These are phyloP conservation scores for Keqinozyma sinolaborantium DNA, from an alignment of 1,139 yeast genomes.

Conservation along the genomic window DNA sequence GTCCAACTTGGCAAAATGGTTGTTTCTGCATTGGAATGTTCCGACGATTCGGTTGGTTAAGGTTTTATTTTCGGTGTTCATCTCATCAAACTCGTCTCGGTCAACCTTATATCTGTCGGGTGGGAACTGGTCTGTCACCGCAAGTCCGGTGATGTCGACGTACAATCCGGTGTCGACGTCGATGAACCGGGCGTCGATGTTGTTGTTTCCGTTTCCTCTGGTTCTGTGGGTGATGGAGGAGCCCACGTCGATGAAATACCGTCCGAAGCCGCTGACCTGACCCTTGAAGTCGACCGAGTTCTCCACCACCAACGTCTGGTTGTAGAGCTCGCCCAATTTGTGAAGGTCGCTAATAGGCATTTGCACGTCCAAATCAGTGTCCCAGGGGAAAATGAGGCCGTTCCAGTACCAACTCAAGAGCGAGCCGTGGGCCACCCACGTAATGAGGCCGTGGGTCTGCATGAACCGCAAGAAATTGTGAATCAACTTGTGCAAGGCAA, in stretches of 20 bases:
- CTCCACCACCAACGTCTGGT: slow-evolving; percentile 35
- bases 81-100: background rate
- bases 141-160: slow-evolving; percentile 35
- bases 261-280: slow-evolving; percentile 25
- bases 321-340: slow-evolving; percentile 25
- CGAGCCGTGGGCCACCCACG: slow-evolving; percentile 44
- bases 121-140: slow-evolving; percentile 23
- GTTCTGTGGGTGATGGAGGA: slow-evolving; percentile 27
- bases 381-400: slow-evolving; percentile 37
- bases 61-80: background rate
- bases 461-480: slow-evolving; percentile 31
- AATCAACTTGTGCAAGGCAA: slow-evolving; percentile 25
- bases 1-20: slow-evolving; percentile 31
- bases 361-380: slow-evolving; percentile 35
- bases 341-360: slow-evolving; percentile 31
- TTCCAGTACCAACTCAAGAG: slow-evolving; percentile 42
- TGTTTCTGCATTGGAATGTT: slow-evolving; percentile 43
- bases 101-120: slow-evolving; percentile 15
- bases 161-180: slow-evolving; percentile 37
- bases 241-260: slow-evolving; percentile 31
- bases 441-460: slow-evolving; percentile 23
- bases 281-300: slow-evolving; percentile 18
- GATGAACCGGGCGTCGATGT: slow-evolving; percentile 37
- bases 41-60: slow-evolving; percentile 24
- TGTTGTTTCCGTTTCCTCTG: slow-evolving; percentile 29